Conservation (phyloP, 768 basidiomycete genomes). For the Hygrocybe coccinea region DNA sequence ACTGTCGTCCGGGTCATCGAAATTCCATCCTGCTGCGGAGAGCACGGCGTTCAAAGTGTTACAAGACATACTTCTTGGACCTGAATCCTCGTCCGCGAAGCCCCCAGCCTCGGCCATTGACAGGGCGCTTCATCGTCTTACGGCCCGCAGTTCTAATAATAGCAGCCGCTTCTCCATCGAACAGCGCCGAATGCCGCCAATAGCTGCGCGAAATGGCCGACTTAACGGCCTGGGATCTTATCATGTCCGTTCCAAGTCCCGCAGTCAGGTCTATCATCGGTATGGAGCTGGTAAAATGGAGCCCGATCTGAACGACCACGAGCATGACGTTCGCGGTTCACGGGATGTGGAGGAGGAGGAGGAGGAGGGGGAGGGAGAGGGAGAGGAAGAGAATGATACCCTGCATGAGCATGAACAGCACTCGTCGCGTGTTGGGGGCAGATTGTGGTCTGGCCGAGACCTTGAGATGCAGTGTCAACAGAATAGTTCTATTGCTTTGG, state of each 20-base stretch:
- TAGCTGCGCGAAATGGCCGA: slow-evolving; percentile 15
- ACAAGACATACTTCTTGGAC: slow-evolving; percentile 72
- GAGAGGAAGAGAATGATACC: slow-evolving; percentile 29
- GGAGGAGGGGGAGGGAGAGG: slow-evolving; percentile 20
- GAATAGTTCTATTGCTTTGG: slow-evolving; percentile 78
- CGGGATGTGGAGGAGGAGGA: too few relatives aligned
- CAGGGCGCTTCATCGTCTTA: slow-evolving; percentile 3
- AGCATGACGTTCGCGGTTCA: slow-evolving; percentile 9
- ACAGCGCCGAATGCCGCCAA: slow-evolving; percentile 8
- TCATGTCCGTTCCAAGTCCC: slow-evolving; percentile 63
- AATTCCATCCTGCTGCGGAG: slow-evolving; percentile 63
- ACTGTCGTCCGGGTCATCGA: slow-evolving; percentile 35
- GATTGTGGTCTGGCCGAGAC: slow-evolving; percentile 76
- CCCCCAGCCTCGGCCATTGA: slow-evolving; percentile 8
- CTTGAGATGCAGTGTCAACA: slow-evolving; percentile 81
- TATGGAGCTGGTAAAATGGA: slow-evolving; percentile 63
- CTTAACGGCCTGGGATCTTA: slow-evolving; percentile 19
- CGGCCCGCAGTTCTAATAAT: slow-evolving; percentile 15
- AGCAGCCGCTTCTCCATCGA: slow-evolving; percentile 16
- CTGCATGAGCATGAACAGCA: slow-evolving; percentile 21
- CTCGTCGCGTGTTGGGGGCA: slow-evolving; percentile 38
- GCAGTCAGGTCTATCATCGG: slow-evolving; percentile 62
- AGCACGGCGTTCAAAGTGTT: slow-evolving; percentile 77
- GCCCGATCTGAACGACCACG: slow-evolving; percentile 40
- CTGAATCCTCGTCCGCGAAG: slow-evolving; percentile 14